Percentiles rank a stretch among this genome's conserved stretches.
phyloP scores from a whole-genome alignment of 1,284 basidiomycete species.

The Apiotrichum mycotoxinovorans region DNA sequence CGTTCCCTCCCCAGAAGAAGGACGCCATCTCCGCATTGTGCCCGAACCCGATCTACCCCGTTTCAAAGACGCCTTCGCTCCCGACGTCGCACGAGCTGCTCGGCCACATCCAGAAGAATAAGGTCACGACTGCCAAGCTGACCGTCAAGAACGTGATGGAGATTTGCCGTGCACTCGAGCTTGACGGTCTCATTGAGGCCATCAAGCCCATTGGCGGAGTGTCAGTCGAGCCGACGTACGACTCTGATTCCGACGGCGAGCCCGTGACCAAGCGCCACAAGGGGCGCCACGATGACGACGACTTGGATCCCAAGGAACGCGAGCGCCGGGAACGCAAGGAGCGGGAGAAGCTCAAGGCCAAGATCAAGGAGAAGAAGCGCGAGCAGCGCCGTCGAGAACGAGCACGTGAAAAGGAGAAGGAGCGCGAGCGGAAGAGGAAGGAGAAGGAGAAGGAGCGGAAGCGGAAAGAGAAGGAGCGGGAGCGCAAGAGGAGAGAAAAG shows the following conservation, averaged over 20 bases:
- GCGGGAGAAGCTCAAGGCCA: conserved; percentile 23
- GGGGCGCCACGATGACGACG: conserved; percentile 17
- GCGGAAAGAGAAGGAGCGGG: conserved; percentile 29
- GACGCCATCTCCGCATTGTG: conserved; percentile 21
- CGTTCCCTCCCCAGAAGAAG: conserved; percentile 27
- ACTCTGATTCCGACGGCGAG: conserved; percentile 20
- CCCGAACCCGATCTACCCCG: conserved; percentile 32
- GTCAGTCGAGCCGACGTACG: conserved; percentile 17
- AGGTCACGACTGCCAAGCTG: conserved; percentile 29
- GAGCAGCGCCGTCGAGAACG: conserved; percentile 22
- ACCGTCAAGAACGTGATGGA: conserved; percentile 49
- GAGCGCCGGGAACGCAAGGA: conserved; percentile 24
- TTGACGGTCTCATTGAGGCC: conserved; percentile 46
- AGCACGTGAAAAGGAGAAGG: conserved; percentile 31
- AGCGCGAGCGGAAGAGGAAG: conserved; percentile 30
- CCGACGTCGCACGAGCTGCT: conserved; percentile 38
- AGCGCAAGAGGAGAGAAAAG: conserved; percentile 26
- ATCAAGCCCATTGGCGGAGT: conserved; percentile 46
- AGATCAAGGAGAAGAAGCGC: conserved; percentile 23
- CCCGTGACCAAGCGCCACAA: conserved; percentile 22
- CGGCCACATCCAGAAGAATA: conserved; percentile 31
- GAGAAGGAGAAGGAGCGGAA: conserved; percentile 31
- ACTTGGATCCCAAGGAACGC: conserved; percentile 29
- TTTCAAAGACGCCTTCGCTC: conserved; percentile 29
- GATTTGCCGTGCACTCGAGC: conserved; percentile 45